Evolutionary conservation across 306 rosid genomes (phyloP).

Genomic region (Fagus crenata): DNA sequence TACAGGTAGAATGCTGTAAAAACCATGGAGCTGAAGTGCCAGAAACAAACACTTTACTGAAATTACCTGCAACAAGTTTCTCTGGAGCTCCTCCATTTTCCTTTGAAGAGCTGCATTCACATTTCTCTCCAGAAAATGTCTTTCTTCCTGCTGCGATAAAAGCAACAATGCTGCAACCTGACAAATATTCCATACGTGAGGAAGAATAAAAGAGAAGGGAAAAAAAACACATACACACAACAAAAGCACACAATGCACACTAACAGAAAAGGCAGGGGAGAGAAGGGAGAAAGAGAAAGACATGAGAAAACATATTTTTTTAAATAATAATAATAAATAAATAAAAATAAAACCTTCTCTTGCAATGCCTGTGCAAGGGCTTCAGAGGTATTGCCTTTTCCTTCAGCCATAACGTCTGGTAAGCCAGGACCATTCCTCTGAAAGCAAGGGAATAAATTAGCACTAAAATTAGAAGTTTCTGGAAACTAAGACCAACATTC

Average conservation of each 20-base stretch:
- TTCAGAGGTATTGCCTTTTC: constrained; percentile 52
- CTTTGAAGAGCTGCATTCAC: constrained; percentile 74
- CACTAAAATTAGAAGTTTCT: constrained; percentile 25
- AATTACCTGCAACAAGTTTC: constrained; percentile 83
- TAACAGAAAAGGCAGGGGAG: constrained; percentile 12
- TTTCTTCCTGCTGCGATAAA: constrained; percentile 94
- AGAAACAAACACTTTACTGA: constrained; percentile 30
- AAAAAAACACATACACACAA: background rate
- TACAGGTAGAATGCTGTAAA: constrained; percentile 6
- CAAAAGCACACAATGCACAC: background rate
- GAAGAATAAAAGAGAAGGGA: constrained; percentile 20
- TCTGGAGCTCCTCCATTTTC: constrained; percentile 81
- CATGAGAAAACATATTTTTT: background rate
- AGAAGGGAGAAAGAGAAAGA: background rate
- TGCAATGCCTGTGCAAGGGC: constrained; percentile 82
- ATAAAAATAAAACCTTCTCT: constrained; percentile 61
- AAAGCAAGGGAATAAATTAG: constrained; percentile 17
- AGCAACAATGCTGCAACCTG: constrained; percentile 81
- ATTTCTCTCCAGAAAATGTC: constrained; percentile 80
- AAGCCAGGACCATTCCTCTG: constrained; percentile 44
- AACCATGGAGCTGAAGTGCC: constrained; percentile 27
- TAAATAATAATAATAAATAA: too few species aligned
- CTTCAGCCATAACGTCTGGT: constrained; percentile 36
- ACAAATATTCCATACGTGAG: constrained; percentile 27
- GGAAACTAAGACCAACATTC: constrained; percentile 7